Evolutionary conservation across 164 flowering plant genomes (phyloP), one percentile per base, ranked within the genome.

Genomic region (Sedum album): DNA sequence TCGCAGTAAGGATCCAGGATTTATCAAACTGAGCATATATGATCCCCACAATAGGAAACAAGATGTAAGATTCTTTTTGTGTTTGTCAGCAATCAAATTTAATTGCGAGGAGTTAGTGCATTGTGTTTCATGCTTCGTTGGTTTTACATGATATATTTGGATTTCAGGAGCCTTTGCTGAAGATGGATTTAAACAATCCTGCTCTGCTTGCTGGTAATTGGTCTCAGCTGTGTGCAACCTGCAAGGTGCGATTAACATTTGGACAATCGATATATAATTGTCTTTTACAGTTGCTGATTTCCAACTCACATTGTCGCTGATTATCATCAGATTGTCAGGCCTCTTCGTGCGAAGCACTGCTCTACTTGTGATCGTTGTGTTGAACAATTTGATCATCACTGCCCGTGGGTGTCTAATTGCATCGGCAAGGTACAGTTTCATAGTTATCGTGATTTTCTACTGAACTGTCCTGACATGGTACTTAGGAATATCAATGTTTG

Each of bases 381-480:
- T 69, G 96, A 93, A 73, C 98, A 93, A 77, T 93, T 91, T 84
- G 98, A 93, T 75, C 98, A 93, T 83, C 98, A 93, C 74, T 93
- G 98, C 69, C 98, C 98, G 60, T 91, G 97, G 98, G 93, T 93
- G 21, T 93, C 98, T 60, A 93, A 93, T 80, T 93, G 98, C 76
- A 82, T 93, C 77, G 98, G 98, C 74, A 93, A 93, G 97, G 98
- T 91, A 51, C 28, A 42, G n/a, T 31, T 60, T 64, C 18, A 26
- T 30, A 41, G 8, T 60, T 66, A 44, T 65, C 53, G 49, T 63
- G 53, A 36, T 36, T 31, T 11, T 49, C 13, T 60, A 26, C 41
- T 13, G 10, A 23, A 53, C 60, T 21, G 23, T 15, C n/a, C 21
- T 46, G 2, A 15, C 18, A 8, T 21, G 60, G 30, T 23, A 10